Base-by-base conservation (phyloP, 2,329 filamentous ascomycete genomes). In the Atkinsonella hypoxylon region DNA sequence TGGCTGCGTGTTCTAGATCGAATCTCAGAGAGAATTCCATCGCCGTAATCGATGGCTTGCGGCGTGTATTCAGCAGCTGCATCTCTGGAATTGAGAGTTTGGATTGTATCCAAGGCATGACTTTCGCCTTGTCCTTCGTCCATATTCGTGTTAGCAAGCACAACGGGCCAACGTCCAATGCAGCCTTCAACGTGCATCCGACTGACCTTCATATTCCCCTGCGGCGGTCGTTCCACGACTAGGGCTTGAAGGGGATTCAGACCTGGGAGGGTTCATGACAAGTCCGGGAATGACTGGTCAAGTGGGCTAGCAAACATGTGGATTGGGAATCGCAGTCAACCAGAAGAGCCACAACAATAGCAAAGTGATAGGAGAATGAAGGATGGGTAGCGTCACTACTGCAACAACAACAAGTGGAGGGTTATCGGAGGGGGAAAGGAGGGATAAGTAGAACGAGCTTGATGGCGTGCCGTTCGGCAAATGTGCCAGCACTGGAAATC, bases 41-140 rank as follows among this genome's bases (percentile, higher is more conserved):
- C 52, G 47, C 62, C 57, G 51, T 65, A 50, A 43, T 71, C 69
- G 34, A 63, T 67, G 15, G 64, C 58, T 56, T 76, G 73, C 31
- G 70, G 64, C 41, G 67, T 62, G 54, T 73, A 73, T 18, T 66
- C 62, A 17, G 59, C 56, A 41, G 62, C 61, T 12, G 70, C 69
- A 55, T 76, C 72, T 49, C 64, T 60, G n/a, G 69, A 64, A 41
- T 72, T 60, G 9, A 64, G 45, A 22, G 52, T 58, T 26, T 58
- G 51, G 45, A 63, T 60, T 31, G 54, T 53, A 41, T 62, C 59
- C 36, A 57, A 51, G 26, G 54, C 48, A 40, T 58, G 58, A 42
- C 56, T 58, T 42, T 58, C 60, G 49, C 57, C 56, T 49, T 55
- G 47, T 49, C 59, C 54, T 26, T 61, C 58, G 17, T 59, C 61